Conservation (phyloP, 257 asterid species). For the Thymus quinquecostatus region DNA sequence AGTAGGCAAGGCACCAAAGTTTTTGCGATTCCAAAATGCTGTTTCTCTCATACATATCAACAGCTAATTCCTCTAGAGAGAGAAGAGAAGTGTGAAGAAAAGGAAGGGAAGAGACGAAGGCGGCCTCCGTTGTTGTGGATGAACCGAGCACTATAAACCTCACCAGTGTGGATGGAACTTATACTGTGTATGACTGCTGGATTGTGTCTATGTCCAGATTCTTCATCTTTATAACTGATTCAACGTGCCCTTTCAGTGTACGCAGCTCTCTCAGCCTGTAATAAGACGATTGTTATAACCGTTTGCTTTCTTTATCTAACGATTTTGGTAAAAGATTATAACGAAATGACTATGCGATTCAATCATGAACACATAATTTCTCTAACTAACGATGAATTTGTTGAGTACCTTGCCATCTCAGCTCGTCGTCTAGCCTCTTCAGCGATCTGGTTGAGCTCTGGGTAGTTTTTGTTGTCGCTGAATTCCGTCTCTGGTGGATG, state of each 20-base stretch:
- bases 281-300: background rate
- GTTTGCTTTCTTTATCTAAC: background rate
- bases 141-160: background rate
- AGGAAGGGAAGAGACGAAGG: background rate
- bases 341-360: background rate
- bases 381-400: background rate
- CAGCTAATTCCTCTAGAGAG: background rate
- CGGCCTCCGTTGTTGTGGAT: background rate
- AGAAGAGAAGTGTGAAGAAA: too few species aligned
- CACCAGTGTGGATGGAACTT: constrained; percentile 17
- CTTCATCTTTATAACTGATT: constrained; percentile 69
- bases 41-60: background rate
- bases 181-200: constrained; percentile 72
- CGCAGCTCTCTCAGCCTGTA: constrained; percentile 58
- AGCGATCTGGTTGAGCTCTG: constrained; percentile 67
- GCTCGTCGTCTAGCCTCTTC: constrained; percentile 71
- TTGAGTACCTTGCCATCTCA: constrained; percentile 65
- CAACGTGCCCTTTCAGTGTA: constrained; percentile 69
- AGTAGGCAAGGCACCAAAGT: background rate
- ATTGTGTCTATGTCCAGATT: constrained; percentile 71
- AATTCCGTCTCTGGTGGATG: constrained; percentile 51
- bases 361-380: too few species aligned
- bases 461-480: constrained; percentile 40
- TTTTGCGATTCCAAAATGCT: constrained; percentile 19
- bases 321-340: background rate